These are phyloP conservation scores for barrel medic (Medicago truncatula) DNA, from an alignment of 306 rosid genomes.

Conservation along the genomic window MtrunA17r5.0-ANR NC_053042.1:40682501-40683000, in stretches of 20 bases:
- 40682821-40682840: background rate
- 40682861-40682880: conserved; percentile 53
- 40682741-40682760: conserved; percentile 54
- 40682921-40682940: conserved; percentile 64
- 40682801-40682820: conserved; percentile 11
- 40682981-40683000: conserved; percentile 86
- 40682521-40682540: background rate
- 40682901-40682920: conserved; percentile 62
- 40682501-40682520: background rate
- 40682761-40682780: conserved; percentile 51
- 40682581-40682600: background rate
- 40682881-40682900: conserved; percentile 48
- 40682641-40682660: background rate
- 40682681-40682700: conserved; percentile 37
- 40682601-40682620: background rate
- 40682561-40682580: too few species aligned
- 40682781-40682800: conserved; percentile 20
- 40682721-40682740: conserved; percentile 79
- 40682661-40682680: conserved; percentile 3
- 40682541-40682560: background rate
- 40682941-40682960: conserved; percentile 70
- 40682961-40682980: conserved; percentile 67
- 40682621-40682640: too few species aligned
- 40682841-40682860: conserved; percentile 29
- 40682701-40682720: conserved; percentile 90